Conservation (phyloP, 371 early-diverging fungal species). For the Apophysomyces variabilis region DNA sequence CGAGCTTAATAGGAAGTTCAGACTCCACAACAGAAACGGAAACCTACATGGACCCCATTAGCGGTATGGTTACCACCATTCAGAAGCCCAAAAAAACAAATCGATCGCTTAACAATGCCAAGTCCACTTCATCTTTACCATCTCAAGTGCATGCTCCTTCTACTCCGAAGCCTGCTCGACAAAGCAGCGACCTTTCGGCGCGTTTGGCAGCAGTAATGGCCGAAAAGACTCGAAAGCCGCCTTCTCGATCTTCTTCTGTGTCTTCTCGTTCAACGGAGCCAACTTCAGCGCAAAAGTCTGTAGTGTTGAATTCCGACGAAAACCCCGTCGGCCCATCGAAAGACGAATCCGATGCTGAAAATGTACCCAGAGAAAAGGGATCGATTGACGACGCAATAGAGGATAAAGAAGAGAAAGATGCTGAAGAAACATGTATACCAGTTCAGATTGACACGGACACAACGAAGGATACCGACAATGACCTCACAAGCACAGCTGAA, state of each 20-base stretch:
- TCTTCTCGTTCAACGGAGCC: conserved; percentile 2
- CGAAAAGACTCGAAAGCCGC: conserved; percentile 21
- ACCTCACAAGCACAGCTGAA: background rate
- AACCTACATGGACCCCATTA: conserved; percentile 54
- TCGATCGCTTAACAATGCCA: background rate
- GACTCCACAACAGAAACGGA: conserved; percentile 33
- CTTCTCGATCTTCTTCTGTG: conserved; percentile 8
- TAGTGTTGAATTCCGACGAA: background rate
- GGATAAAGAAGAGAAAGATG: background rate
- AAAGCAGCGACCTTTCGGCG: conserved; percentile 46
- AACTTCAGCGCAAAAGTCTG: background rate
- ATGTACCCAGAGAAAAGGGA: background rate
- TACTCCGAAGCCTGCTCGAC: conserved; percentile 13
- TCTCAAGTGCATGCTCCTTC: background rate
- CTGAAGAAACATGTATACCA: background rate
- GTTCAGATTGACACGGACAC: conserved; percentile 10
- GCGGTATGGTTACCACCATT: conserved; percentile 51
- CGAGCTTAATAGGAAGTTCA: no score
- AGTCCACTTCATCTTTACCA: conserved; percentile 13
- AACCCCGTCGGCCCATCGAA: background rate
- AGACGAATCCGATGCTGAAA: background rate
- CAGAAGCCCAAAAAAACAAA: conserved; percentile 26
- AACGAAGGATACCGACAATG: background rate
- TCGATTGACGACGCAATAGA: background rate
- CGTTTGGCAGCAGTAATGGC: conserved; percentile 46